These are phyloP conservation scores for Trichodelitschia bisporula DNA, from an alignment of 495 filamentous ascomycete species.

Conservation along the genomic window DNA sequence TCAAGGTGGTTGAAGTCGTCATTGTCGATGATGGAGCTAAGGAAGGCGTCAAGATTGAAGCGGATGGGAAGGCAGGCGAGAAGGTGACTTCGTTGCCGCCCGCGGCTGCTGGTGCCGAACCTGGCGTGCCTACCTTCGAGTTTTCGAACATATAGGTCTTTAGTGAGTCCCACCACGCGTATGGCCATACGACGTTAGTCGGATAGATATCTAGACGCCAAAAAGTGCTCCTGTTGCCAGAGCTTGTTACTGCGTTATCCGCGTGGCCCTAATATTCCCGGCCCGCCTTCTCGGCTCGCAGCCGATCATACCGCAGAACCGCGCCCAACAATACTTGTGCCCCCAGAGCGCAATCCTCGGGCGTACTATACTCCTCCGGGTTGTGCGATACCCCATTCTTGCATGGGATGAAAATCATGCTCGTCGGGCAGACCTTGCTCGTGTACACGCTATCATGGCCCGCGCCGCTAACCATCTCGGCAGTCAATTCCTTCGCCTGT, in stretches of 20 bases:
- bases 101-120: conserved; percentile 41
- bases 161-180: no score
- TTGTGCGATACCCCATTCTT: conserved; percentile 41
- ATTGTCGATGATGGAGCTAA: conserved; percentile 17
- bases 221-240: no score
- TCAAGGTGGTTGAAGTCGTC: conserved; percentile 16
- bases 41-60: conserved; percentile 9
- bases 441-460: conserved; percentile 40
- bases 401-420: conserved; percentile 45
- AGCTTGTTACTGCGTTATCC: no score
- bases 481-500: conserved; percentile 16
- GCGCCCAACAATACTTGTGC: conserved; percentile 36
- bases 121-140: conserved; percentile 52
- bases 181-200: no score
- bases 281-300: no score
- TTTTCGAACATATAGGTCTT: conserved; percentile 49
- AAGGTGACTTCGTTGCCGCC: conserved; percentile 24
- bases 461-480: conserved; percentile 28
- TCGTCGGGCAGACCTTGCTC: conserved; percentile 31
- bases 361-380: conserved; percentile 33
- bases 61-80: conserved; percentile 6
- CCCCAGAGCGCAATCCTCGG: conserved; percentile 36
- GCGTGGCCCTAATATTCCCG: no score
- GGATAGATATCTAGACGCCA: no score
- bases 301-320: conserved; percentile 32